phyloP scores from a whole-genome alignment of 257 asterid genomes.

The Primulina eburnea region DNA sequence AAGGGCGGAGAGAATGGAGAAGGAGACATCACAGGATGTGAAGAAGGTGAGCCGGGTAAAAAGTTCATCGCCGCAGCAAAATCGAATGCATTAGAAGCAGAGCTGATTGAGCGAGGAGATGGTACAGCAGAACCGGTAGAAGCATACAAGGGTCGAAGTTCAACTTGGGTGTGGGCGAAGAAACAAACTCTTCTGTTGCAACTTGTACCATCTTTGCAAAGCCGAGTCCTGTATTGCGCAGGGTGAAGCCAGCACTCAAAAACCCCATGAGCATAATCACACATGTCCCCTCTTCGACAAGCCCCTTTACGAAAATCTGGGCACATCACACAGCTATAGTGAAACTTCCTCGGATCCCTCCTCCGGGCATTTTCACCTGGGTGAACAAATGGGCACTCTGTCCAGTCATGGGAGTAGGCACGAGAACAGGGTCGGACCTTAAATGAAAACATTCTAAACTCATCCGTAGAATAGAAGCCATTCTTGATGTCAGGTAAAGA shows the following conservation, averaged over 20 bases:
- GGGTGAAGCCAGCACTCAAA: slow-evolving; percentile 96
- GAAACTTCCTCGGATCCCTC: slow-evolving; percentile 76
- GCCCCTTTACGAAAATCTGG: slow-evolving; percentile 84
- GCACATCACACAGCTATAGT: slow-evolving; percentile 82
- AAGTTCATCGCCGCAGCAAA: slow-evolving; percentile 60
- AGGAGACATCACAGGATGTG: slow-evolving; percentile 48
- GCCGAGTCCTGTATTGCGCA: slow-evolving; percentile 72
- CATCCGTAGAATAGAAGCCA: slow-evolving; percentile 76
- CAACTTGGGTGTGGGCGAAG: slow-evolving; percentile 77
- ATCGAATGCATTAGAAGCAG: slow-evolving; percentile 39
- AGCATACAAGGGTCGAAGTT: slow-evolving; percentile 70
- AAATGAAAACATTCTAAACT: slow-evolving; percentile 78
- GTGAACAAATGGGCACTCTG: slow-evolving; percentile 93
- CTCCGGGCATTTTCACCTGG: slow-evolving; percentile 90
- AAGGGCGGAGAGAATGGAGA: slow-evolving; percentile 67
- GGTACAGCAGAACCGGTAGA: slow-evolving; percentile 82
- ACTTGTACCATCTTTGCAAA: slow-evolving; percentile 75
- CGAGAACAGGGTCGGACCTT: slow-evolving; percentile 87
- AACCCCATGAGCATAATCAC: slow-evolving; percentile 88
- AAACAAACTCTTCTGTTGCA: slow-evolving; percentile 82
- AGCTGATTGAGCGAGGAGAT: slow-evolving; percentile 53
- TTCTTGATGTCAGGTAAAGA: slow-evolving; percentile 81
- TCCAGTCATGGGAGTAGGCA: slow-evolving; percentile 94
- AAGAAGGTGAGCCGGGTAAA: slow-evolving; percentile 59
- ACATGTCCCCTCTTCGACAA: slow-evolving; percentile 80